phyloP scores from a whole-genome alignment of 163 green algal species.

The Botryococcus braunii region DNA sequence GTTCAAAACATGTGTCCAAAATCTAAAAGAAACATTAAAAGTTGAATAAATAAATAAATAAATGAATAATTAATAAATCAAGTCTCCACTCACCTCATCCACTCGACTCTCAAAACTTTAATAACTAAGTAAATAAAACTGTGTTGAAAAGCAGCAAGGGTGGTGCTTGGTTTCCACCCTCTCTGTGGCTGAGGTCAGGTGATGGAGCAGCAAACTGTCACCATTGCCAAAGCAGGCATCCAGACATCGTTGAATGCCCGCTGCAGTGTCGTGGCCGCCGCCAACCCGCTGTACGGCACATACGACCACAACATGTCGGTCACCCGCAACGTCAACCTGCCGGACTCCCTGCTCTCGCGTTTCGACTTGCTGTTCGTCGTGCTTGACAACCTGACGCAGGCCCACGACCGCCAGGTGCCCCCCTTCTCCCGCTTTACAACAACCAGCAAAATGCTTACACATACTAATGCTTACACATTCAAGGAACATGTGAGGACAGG shows the following conservation, averaged over 20 bases:
- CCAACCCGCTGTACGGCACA: constrained; percentile 93
- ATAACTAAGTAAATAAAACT: not conserved
- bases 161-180: not conserved
- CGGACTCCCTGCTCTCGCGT: constrained; percentile 93
- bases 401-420: constrained; percentile 70
- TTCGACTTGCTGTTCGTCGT: constrained; percentile 98
- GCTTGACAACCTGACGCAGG: constrained; percentile 78
- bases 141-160: not conserved
- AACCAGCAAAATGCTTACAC: too few species aligned
- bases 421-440: too few species aligned
- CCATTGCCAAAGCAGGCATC: constrained; percentile 98
- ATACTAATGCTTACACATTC: too few species aligned
- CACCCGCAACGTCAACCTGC: constrained; percentile 93
- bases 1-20: too few species aligned
- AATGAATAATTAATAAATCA: too few species aligned
- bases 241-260: constrained; percentile 90
- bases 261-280: constrained; percentile 91
- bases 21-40: too few species aligned
- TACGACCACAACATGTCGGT: constrained; percentile 84
- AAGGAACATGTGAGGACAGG: too few species aligned
- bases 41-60: too few species aligned
- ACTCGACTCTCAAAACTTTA: too few species aligned
- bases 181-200: constrained; percentile 37
- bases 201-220: constrained; percentile 97
- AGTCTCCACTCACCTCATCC: too few species aligned